Evolutionary conservation across 2,329 filamentous ascomycete species (phyloP).

Genomic region (Aureobasidium mangrovei): DNA sequence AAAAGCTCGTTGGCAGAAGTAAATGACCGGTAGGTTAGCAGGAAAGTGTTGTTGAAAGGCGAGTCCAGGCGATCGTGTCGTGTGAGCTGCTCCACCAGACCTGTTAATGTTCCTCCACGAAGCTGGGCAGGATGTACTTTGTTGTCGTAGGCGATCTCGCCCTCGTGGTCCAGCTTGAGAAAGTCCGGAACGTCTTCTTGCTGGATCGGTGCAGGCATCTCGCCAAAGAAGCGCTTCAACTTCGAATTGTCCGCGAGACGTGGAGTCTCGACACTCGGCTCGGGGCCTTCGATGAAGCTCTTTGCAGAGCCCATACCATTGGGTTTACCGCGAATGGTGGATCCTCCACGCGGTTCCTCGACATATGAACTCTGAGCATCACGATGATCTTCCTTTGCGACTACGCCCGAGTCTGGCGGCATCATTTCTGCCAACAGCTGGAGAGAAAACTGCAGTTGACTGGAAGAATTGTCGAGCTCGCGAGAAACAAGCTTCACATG

Average conservation of each 20-base stretch:
- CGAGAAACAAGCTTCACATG: slow-evolving; percentile 69
- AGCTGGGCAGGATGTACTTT: slow-evolving; percentile 69
- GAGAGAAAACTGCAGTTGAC: slow-evolving; percentile 78
- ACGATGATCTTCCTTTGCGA: slow-evolving; percentile 35
- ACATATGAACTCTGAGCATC: slow-evolving; percentile 27
- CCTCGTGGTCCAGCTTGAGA: slow-evolving; percentile 76
- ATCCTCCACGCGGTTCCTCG: slow-evolving; percentile 23
- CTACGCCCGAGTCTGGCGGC: slow-evolving; percentile 33
- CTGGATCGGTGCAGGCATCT: slow-evolving; percentile 39
- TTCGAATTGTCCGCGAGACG: slow-evolving; percentile 34
- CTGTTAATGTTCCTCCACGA: slow-evolving; percentile 81
- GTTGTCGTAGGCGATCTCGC: slow-evolving; percentile 80
- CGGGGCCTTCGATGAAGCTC: slow-evolving; percentile 54
- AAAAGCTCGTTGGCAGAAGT: slow-evolving; percentile 86
- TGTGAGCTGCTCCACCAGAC: slow-evolving; percentile 88
- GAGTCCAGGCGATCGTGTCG: slow-evolving; percentile 92
- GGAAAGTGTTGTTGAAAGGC: slow-evolving; percentile 94
- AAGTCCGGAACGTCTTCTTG: slow-evolving; percentile 76
- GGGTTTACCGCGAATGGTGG: slow-evolving; percentile 40
- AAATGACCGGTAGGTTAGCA: slow-evolving; percentile 93
- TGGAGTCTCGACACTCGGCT: slow-evolving; percentile 18
- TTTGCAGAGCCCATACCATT: slow-evolving; percentile 50
- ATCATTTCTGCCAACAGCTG: slow-evolving; percentile 81
- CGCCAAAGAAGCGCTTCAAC: slow-evolving; percentile 44
- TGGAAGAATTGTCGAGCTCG: slow-evolving; percentile 76